Evolutionary conservation across 2,329 filamentous ascomycete genomes (phyloP), one percentile per base, ranked within the genome.

Genomic region (Sphaerulina vaccinii): DNA sequence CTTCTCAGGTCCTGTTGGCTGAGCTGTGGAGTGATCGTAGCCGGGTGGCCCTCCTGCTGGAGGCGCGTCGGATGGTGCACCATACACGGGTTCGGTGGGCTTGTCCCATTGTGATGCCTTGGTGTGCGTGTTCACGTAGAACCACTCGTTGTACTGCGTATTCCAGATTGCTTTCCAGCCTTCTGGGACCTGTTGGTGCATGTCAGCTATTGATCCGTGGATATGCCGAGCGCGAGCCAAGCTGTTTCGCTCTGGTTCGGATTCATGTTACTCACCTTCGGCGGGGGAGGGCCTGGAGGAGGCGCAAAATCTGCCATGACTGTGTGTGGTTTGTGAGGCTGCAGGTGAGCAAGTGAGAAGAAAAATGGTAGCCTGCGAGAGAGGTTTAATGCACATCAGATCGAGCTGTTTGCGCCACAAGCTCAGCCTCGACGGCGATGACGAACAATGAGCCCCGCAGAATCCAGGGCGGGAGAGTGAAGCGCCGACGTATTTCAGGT

Each of bases 51-150:
- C 87, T 4, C 76, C 70, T 10, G 85, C 74, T 67, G 38, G 70
- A 62, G 32, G 68, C 64, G 49, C 71, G 61, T 49, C 75, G 5
- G 68, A 67, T 22, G 67, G 70, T 6, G 78, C 71, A 13, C 80
- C 77, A 59, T 81, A 80, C 46, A 83, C 83, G 37, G 87, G 85
- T 47, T 79, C 79, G 32, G 84, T 88, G 15, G 90, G 90, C 61
- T 83, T 86, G 3, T 95, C 87, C 91, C 91, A 96, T 79, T 92
- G 87, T 4, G 91, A 95, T 67, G 87, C 80, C 65, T 93, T 93
- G 59, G 90, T 96, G 71, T 85, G 82, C 55, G 87, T 82, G 74
- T 96, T 93, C 55, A 96, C 87, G 74, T 88, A 96, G 80, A 93
- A 96, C 85, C 88, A 96, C 79, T 93, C 86, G 65, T 86, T 86